A percentile compares a stretch with the other conserved stretches of the same genome.
Evolutionary conservation across 768 basidiomycete genomes (phyloP).

Genomic region (Boletus rubescentipes): DNA sequence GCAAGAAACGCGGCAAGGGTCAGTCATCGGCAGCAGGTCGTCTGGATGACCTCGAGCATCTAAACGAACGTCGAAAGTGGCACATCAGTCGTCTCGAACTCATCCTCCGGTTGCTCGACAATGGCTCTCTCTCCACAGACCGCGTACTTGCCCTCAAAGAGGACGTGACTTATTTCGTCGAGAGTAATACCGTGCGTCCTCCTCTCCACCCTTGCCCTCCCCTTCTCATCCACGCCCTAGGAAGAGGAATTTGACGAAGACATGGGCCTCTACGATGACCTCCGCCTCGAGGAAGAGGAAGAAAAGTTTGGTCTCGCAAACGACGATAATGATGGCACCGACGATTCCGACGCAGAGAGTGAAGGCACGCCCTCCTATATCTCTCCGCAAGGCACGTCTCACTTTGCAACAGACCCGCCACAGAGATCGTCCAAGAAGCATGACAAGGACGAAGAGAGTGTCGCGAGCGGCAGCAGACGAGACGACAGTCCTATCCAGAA

Average conservation of each 20-base stretch:
- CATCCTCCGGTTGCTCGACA: constrained; percentile 89
- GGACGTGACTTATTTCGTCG: constrained; percentile 94
- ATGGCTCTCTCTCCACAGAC: constrained; percentile 83
- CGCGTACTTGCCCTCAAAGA: constrained; percentile 83
- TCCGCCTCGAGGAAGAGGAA: constrained; percentile 95
- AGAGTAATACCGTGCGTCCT: constrained; percentile 84
- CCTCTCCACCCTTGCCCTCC: constrained; percentile 2
- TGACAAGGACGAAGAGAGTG: constrained; percentile 69
- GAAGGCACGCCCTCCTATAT: constrained; percentile 52
- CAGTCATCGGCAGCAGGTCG: constrained; percentile 65
- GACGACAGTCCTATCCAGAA: constrained; percentile 79
- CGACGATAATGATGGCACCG: constrained; percentile 69
- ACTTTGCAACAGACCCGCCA: constrained; percentile 49
- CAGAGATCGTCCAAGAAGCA: constrained; percentile 74
- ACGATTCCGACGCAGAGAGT: constrained; percentile 71
- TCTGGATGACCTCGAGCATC: constrained; percentile 76
- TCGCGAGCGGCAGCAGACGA: constrained; percentile 65
- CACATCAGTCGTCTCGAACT: constrained; percentile 92
- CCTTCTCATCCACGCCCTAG: constrained; percentile 43
- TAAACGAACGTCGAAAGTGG: constrained; percentile 96
- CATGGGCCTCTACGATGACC: constrained; percentile 96
- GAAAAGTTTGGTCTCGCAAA: constrained; percentile 81
- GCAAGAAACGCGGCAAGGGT: constrained; percentile 83
- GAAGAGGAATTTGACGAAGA: constrained; percentile 98
- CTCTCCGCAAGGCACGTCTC: not conserved